Evolutionary conservation across 2,329 filamentous ascomycete genomes (phyloP), one percentile per base, ranked within the genome.

Genomic region (Eutypella sp.): DNA sequence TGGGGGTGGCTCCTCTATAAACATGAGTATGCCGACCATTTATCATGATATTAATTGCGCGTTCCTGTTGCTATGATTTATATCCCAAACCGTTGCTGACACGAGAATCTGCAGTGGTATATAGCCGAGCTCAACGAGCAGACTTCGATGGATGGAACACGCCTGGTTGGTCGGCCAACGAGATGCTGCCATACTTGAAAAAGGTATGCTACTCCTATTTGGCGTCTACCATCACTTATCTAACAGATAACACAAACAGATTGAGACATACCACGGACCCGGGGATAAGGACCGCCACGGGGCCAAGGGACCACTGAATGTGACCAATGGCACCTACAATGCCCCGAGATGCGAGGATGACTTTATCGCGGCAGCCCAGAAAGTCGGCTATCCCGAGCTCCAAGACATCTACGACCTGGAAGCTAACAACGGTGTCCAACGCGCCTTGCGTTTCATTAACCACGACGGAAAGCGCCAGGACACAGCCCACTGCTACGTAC

Each of bases 181-280:
- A n/a, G n/a, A n/a, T n/a, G n/a, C n/a, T n/a, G n/a, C n/a, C n/a
- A n/a, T n/a, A n/a, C n/a, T n/a, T n/a, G n/a, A n/a, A n/a, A n/a
- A n/a, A n/a, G n/a, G n/a, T n/a, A n/a, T 11, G 55, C 40, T 15
- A n/a, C 24, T 15, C 20, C n/a, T 34, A 23, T 34, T 15, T 7
- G 23, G 13, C 18, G 11, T 18, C 25, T 10, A 34, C 37, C 5
- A 4, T 33, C n/a, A n/a, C n/a, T 33, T 6, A n/a, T 5, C 29
- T 33, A 15, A 33, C 29, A 5, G 5, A 4, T 33, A 4, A n/a
- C 29, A 5, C 16, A 11, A 15, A 4, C 13, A 69, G 68, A 61
- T 80, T 11, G 79, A 82, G 58, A 81, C 75, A 0, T 81, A 75
- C 46, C 71, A 76, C 52, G 69, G 70, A 15, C 55, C 63, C 33